Evolutionary conservation across 228 moss, liverwort and hornwort genomes (phyloP), one percentile per base, ranked within the genome.

Genomic region (Sphagnum fallax): DNA sequence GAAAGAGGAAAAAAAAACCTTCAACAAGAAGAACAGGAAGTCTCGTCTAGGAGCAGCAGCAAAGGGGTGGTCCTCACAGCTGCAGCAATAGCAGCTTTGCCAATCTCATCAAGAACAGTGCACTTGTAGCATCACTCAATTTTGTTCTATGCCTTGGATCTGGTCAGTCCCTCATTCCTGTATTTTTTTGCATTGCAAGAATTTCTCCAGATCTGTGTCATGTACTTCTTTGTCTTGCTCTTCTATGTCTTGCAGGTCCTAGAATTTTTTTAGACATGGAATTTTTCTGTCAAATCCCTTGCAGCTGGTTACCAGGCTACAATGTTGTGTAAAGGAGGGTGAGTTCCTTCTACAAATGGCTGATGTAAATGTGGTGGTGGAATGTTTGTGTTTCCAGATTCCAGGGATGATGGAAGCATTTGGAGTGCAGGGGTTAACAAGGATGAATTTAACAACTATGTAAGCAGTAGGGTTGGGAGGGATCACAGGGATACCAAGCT

Each of bases 361-460:
- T 63, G 52, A 69, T 65, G 74, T 73, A 80, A 80, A 70, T 84
- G 55, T 8, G 55, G 55, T 73, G 70, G 53, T 68, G 67, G 75
- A 69, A 71, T 78, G 67, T 78, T 69, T 68, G 55, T 55, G 55
- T 55, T 67, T 79, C 59, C 79, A 86, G 82, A 77, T 86, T 53
- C 79, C 79, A 47, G 82, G 85, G 65, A 86, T 86, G 82, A 86
- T 86, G 73, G 82, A 79, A 75, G 75, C 85, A 64, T 86, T 86
- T 73, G 85, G 85, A 79, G 79, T 86, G 50, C 85, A 82, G 74
- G 75, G 85, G 67, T 75, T 86, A 64, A 82, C 82, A 58, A 77
- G 85, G 67, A 82, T 86, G 82, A 86, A 86, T 71, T 79, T 85
- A 75, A 82, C 85, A 75, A 76, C 82, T 6, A 79, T 86, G 47